A percentile compares a stretch with the other conserved stretches of the same genome.
phyloP scores from a whole-genome alignment of 495 filamentous ascomycete genomes.

The Penicillium macrosclerotiorum region DNA sequence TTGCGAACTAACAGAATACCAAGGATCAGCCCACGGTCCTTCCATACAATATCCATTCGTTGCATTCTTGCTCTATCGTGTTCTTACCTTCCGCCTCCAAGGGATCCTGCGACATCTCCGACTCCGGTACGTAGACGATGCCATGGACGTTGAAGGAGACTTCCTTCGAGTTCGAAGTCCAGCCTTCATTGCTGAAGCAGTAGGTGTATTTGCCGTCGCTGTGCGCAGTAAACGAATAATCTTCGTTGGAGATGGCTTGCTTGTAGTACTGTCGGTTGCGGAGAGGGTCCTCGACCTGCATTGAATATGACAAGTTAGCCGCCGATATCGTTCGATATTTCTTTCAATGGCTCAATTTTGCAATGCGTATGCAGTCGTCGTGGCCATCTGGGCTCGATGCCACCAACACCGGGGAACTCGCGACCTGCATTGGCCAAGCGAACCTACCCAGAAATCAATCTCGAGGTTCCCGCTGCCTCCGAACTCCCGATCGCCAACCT shows the following conservation, averaged over 20 bases:
- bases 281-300: slow-evolving; percentile 75
- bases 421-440: background rate
- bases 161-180: slow-evolving; percentile 88
- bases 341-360: background rate
- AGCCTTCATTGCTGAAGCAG: slow-evolving; percentile 99
- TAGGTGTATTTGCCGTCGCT: slow-evolving; percentile 88
- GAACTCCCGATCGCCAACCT: slow-evolving; percentile 96
- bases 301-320: background rate
- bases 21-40: slow-evolving; percentile 9
- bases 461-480: slow-evolving; percentile 92
- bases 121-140: slow-evolving; percentile 93
- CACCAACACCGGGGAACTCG: background rate
- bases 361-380: background rate
- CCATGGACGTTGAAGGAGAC: slow-evolving; percentile 99
- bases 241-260: slow-evolving; percentile 78
- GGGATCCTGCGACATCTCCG: slow-evolving; percentile 79
- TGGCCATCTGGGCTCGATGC: background rate
- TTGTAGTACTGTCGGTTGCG: slow-evolving; percentile 73
- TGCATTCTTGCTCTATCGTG: background rate
- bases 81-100: slow-evolving; percentile 78
- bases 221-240: slow-evolving; percentile 85
- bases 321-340: slow-evolving; percentile 11
- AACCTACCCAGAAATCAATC: slow-evolving; percentile 93
- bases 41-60: background rate
- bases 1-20: slow-evolving; percentile 60